A percentile compares a stretch with the other conserved stretches of the same genome.
These are phyloP conservation scores for Phytopythium cucurbitacearum DNA, from an alignment of 352 stramenopile genomes.

Conservation along the genomic window DNA sequence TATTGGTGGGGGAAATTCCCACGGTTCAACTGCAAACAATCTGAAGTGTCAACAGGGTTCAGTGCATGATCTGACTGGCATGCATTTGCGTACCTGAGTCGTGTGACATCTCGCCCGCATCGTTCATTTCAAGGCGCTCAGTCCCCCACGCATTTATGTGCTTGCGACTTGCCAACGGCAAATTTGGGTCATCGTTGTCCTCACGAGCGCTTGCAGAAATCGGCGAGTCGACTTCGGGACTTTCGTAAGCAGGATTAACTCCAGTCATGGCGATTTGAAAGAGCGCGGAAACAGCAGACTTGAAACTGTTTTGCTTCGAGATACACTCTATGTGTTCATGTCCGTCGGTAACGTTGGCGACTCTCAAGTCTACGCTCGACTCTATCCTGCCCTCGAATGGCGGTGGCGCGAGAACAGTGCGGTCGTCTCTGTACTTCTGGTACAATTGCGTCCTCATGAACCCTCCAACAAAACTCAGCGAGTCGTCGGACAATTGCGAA, in stretches of 20 bases:
- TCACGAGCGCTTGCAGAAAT: too few species aligned
- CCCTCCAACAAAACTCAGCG: constrained; percentile 18
- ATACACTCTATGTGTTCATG: background rate
- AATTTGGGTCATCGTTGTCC: too few species aligned
- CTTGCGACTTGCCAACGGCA: too few species aligned
- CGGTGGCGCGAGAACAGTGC: constrained; percentile 2
- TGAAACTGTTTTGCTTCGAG: constrained; percentile 14
- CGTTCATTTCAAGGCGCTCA: too few species aligned
- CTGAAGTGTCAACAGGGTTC: too few species aligned
- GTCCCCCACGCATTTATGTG: too few species aligned
- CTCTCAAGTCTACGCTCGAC: background rate
- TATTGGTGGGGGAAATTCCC: too few species aligned
- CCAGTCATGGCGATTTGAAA: constrained; percentile 41
- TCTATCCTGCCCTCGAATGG: background rate
- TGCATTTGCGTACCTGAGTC: too few species aligned
- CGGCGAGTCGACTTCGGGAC: background rate
- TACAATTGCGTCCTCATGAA: constrained; percentile 50
- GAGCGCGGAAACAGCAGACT: constrained; percentile 16
- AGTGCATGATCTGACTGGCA: too few species aligned
- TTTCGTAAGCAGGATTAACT: constrained; percentile 6
- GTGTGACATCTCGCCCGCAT: too few species aligned
- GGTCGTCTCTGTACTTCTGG: constrained; percentile 47
- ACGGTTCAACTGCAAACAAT: too few species aligned
- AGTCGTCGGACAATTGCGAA: background rate
- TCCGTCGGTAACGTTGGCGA: background rate